Evolutionary conservation across 176 grass and related monocot species (phyloP).

Genomic region (Aegilops umbellulata): DNA sequence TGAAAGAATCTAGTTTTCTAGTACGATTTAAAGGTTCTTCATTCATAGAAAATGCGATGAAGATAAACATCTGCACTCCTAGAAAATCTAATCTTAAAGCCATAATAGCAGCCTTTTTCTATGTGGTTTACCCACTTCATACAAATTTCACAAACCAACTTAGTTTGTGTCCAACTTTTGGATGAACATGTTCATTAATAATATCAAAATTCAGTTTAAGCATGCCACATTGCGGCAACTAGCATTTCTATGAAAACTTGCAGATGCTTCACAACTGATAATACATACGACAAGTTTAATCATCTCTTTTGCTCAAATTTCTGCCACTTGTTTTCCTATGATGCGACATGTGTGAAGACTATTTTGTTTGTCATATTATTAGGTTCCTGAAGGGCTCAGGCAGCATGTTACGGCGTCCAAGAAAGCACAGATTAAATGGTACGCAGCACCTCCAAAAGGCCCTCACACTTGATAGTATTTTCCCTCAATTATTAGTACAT

Average conservation of each 20-base stretch:
- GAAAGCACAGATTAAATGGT: slow-evolving; percentile 42
- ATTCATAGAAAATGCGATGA: neutral
- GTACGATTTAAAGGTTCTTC: neutral
- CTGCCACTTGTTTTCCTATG: neutral
- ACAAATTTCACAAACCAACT: neutral
- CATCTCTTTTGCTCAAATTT: neutral
- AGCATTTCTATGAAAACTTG: neutral
- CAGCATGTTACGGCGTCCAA: slow-evolving; percentile 33
- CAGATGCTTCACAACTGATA: neutral
- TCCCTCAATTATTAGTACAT: neutral
- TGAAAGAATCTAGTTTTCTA: neutral
- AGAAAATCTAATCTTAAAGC: neutral
- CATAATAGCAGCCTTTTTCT: neutral
- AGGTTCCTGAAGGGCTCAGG: slow-evolving; percentile 39
- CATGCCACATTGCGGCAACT: neutral
- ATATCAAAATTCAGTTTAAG: neutral
- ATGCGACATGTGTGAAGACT: neutral
- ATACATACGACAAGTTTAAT: neutral
- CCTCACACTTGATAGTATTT: neutral
- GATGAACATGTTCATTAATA: neutral
- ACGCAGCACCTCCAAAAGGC: slow-evolving; percentile 12
- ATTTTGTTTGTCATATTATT: slow-evolving; percentile 12
- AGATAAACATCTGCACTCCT: neutral
- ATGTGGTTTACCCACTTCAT: neutral
- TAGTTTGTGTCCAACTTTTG: neutral